Evolutionary conservation across 345 rosid genomes (phyloP), one percentile per base, ranked within the genome.

Genomic region (Lepidium africanum): DNA sequence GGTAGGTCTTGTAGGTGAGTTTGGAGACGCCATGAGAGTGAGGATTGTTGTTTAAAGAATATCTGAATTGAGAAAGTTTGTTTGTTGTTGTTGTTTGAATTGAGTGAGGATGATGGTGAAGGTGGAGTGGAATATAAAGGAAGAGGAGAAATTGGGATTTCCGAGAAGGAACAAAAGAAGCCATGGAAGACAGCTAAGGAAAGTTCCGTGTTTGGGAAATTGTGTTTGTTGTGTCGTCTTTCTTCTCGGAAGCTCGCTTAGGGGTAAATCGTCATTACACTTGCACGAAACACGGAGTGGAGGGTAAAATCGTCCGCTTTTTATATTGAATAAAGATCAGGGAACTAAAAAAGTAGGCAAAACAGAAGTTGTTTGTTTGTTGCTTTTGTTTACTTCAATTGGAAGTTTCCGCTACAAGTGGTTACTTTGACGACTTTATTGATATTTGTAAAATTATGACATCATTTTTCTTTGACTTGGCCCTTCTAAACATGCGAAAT

Each of bases 101-200:
- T 25, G 43, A 48, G 46, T 21, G 56, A 9, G 10, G n/a, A 30
- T 9, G 7, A 9, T 30, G 33, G 7, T 30, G 33, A 30, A 30
- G 33, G 33, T 30, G 40, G 56, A 49, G 12, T 2, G 32, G 10
- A 16, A 63, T 72, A 80, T 77, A 73, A 33, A 69, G 76, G 30
- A 58, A n/a, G 27, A 57, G 17, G 21, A 17, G 39, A 17, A 6
- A 9, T 35, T 35, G 84, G 69, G 70, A 73, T 76, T 85, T 81
- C 87, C 81, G 54, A 80, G 80, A 84, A 85, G 72, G 86, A 75
- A 79, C 38, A 72, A 41, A 38, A 48, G 30, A 48, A 40, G 10
- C 76, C 70, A 78, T 65, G 66, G 74, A 55, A 58, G 85, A 50
- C 90, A 87, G 70, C 88, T 78, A 39, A 50, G 15, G 41, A 25